phyloP scores from a whole-genome alignment of 2,329 filamentous ascomycete species.

The Ambrosiella beaveri region DNA sequence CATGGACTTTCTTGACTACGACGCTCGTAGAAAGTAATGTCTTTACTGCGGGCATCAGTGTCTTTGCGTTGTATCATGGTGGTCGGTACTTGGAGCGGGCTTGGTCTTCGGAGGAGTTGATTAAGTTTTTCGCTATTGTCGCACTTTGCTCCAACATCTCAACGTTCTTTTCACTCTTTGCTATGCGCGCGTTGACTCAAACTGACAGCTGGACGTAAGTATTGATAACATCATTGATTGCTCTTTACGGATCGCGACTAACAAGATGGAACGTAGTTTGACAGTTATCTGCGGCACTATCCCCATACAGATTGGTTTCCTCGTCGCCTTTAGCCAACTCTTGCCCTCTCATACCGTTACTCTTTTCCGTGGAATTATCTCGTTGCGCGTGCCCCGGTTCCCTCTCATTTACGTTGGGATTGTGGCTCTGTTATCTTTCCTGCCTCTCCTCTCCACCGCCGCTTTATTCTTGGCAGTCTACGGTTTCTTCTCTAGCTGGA shows the following conservation, averaged over 20 bases:
- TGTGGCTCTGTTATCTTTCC: conserved; percentile 46
- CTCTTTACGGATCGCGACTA: conserved; percentile 1
- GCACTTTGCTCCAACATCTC: conserved; percentile 65
- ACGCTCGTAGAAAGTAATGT: conserved; percentile 87
- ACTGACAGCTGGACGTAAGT: conserved; percentile 53
- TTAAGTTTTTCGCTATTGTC: conserved; percentile 68
- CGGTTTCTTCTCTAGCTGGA: conserved; percentile 80
- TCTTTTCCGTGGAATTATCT: conserved; percentile 72
- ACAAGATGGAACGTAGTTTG: conserved; percentile 32
- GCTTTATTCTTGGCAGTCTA: conserved; percentile 63
- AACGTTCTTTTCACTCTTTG: conserved; percentile 53
- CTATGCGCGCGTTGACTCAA: conserved; percentile 54
- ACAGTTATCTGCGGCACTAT: conserved; percentile 79
- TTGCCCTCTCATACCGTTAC: conserved; percentile 94
- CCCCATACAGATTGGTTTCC: conserved; percentile 77
- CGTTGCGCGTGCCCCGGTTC: conserved; percentile 63
- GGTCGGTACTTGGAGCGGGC: conserved; percentile 90
- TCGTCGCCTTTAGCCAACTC: conserved; percentile 94
- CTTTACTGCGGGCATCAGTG: conserved; percentile 64
- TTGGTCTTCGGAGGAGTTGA: conserved; percentile 84
- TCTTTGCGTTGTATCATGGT: conserved; percentile 69
- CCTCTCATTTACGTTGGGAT: conserved; percentile 58
- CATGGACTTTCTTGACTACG: conserved; percentile 79
- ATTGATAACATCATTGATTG: background rate
- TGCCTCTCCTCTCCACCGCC: conserved; percentile 46